A percentile compares a stretch with the other conserved stretches of the same genome.
These are phyloP conservation scores for Cetraspora pellucida DNA, from an alignment of 192 early-diverging fungal genomes.

Conservation along the genomic window DNA sequence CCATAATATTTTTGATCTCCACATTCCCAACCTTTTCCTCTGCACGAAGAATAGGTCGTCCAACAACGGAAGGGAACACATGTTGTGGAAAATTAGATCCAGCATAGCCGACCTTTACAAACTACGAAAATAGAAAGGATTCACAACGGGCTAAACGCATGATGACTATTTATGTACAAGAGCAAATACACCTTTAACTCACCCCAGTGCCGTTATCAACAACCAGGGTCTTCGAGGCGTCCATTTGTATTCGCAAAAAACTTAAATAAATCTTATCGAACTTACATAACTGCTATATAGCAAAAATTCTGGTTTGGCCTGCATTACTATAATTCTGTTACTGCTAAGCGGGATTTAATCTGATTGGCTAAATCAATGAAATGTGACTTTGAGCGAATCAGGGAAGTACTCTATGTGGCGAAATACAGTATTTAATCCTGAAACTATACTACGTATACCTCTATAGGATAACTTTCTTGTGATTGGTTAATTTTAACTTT, in stretches of 20 bases:
- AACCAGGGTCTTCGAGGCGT: conserved; percentile 72
- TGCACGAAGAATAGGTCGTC: conserved; percentile 94
- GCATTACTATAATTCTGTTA: too few species aligned
- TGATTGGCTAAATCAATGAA: too few species aligned
- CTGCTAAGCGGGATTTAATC: too few species aligned
- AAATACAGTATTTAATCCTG: too few species aligned
- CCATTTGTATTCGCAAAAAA: conserved; percentile 38
- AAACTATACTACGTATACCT: too few species aligned
- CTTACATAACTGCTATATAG: too few species aligned
- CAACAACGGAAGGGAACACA: conserved; percentile 98
- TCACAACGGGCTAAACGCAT: background rate
- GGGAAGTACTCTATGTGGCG: too few species aligned
- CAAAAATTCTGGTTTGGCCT: too few species aligned
- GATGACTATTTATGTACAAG: background rate
- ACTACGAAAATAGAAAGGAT: conserved; percentile 49
- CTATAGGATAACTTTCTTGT: too few species aligned
- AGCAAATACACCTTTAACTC: conserved; percentile 34
- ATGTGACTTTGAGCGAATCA: too few species aligned
- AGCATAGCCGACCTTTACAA: conserved; percentile 96
- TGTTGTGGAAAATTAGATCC: conserved; percentile 94
- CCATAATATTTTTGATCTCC: conserved; percentile 92
- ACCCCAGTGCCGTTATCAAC: conserved; percentile 85
- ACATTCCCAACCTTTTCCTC: conserved; percentile 85
- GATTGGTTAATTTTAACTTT: too few species aligned
- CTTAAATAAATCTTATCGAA: background rate